A percentile compares a stretch with the other conserved stretches of the same genome.
phyloP scores from a whole-genome alignment of 768 basidiomycete species.

The Suillus americanus region DNA sequence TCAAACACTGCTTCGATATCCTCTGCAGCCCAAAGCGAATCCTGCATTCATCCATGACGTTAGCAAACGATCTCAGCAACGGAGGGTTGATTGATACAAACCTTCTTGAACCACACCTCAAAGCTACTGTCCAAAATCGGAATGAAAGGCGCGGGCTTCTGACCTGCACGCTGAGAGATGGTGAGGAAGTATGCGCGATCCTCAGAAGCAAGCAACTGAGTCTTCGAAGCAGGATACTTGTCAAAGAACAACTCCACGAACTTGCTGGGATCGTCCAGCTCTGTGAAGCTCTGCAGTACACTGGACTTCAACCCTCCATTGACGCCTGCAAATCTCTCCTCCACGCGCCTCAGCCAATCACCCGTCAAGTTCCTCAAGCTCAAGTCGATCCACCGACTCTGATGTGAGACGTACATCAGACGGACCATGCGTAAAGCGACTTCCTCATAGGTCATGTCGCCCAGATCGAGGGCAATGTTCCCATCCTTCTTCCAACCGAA shows the following conservation, averaged over 20 bases:
- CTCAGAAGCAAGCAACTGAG: slow-evolving; percentile 88
- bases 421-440: slow-evolving; percentile 87
- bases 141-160: slow-evolving; percentile 98
- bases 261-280: slow-evolving; percentile 77
- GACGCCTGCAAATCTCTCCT: slow-evolving; percentile 92
- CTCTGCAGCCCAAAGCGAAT: slow-evolving; percentile 96
- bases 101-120: slow-evolving; percentile 99
- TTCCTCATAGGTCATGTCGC: slow-evolving; percentile 99
- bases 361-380: slow-evolving; percentile 92
- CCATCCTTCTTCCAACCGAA: slow-evolving; percentile 97
- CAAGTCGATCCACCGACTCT: slow-evolving; percentile 91
- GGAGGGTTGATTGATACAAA: slow-evolving; percentile 27
- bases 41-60: slow-evolving; percentile 44
- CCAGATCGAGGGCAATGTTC: slow-evolving; percentile 76
- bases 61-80: slow-evolving; percentile 8
- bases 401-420: slow-evolving; percentile 91
- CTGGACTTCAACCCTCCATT: slow-evolving; percentile 82
- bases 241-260: slow-evolving; percentile 85
- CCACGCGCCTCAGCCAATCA: slow-evolving; percentile 95
- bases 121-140: slow-evolving; percentile 91
- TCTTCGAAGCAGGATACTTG: slow-evolving; percentile 76
- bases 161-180: slow-evolving; percentile 92
- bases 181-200: slow-evolving; percentile 96
- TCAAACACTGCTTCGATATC: slow-evolving; percentile 99
- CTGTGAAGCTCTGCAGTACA: slow-evolving; percentile 76